Evolutionary conservation across 2,329 filamentous ascomycete genomes (phyloP), one percentile per base, ranked within the genome.

Genomic region (Tolypocladium capitatum): DNA sequence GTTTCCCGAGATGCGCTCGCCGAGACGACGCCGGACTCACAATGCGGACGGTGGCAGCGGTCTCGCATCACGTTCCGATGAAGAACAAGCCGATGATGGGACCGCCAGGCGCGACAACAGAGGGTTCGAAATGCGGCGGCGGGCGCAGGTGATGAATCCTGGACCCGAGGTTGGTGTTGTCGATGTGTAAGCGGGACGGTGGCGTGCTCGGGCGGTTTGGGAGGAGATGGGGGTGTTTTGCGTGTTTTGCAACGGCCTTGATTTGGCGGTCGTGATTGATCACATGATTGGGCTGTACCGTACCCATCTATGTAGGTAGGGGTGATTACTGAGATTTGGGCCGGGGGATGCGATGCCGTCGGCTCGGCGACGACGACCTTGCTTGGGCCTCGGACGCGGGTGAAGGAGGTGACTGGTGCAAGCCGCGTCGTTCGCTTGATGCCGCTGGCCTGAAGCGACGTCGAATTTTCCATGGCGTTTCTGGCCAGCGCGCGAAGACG

Each of bases 281-380:
- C 53, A 54, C 53, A 55, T 55, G 53, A 55, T 56, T 51, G 46
- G 38, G 40, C 21, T 45, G 32, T 48, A 28, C 28, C 46, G 30
- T 48, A 24, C 28, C 28, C 16, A 36, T 38, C 14, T 21, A 35
- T 36, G 45, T 46, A 36, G 27, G 33, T 20, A 21, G 38, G 38
- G 24, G 27, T 45, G 32, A 24, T 47, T 45, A 24, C 46, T 46
- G 45, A 34, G 24, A 41, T 33, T n/a, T 35, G 31, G 31, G 18
- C 24, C 30, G 41, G 32, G 24, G 35, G 7, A 18, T 18, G 16
- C 27, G 24, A 42, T 42, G 16, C 9, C 24, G 28, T 30, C 24
- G 10, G 24, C 38, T 30, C 24, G 18, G 24, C 38, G 27, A 41
- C 16, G 13, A 16, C 13, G 16, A 7, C 20, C 4, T 40, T 30